Base-by-base conservation (phyloP, 148 eudicot genomes). In the Oxyria digyna region DNA sequence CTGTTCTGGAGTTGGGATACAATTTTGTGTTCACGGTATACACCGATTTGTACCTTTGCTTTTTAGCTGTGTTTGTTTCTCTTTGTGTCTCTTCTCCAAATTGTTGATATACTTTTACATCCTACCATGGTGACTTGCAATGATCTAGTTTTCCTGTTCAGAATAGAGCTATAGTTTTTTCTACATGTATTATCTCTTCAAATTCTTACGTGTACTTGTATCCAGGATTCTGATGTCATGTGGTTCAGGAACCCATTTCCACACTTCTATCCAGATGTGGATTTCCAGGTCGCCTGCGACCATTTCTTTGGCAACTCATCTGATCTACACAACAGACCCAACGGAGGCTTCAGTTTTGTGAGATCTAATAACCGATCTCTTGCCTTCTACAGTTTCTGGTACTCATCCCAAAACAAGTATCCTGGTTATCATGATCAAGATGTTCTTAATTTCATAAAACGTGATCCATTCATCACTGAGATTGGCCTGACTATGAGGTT, bases 211-310 rank as follows among this genome's bases (percentile, higher is more conserved):
- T 55, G 35, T n/a, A 9, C 64, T 57, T 52, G 37, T 4, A 57
- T 72, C 17, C 67, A 81, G 84, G 84, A 81, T 48, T 70, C 74
- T 6, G 84, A 81, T 59, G 66, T 81, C 24, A 65, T 81, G 72
- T 81, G 84, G 84, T 72, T 81, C 33, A 67, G 84, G 45, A 62
- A 81, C 65, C 84, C 84, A 69, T 69, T 77, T 18, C 76, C 78
- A 29, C 46, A 38, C 14, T 74, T 81, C 35, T 55, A 42, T 9
- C 45, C 15, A 24, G 72, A 76, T 24, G 49, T 49, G 0, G 82
- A 79, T 42, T 63, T 79, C 42, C 77, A 79, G 70, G 45, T 66
- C 4, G 78, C 82, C 26, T 73, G 79, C 24, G 82, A 79, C 63
- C 42, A 40, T 15, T 76, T 72, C 45, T 55, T 20, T 2, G 76